Evolutionary conservation across 2,329 filamentous ascomycete species (phyloP), one percentile per base, ranked within the genome.

Genomic region (Dendrostoma leiphaemia): DNA sequence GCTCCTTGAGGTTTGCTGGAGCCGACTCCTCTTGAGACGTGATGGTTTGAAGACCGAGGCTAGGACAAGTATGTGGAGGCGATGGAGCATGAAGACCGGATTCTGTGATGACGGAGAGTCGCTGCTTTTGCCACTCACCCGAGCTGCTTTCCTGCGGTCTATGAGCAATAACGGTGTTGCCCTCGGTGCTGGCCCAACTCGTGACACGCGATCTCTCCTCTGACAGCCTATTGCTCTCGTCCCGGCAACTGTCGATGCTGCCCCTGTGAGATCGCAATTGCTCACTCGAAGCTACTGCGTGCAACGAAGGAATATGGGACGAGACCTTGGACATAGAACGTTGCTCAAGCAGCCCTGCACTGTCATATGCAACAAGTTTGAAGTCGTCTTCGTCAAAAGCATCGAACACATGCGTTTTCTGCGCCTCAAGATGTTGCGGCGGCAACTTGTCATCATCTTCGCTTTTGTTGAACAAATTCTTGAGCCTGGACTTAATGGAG

Each of bases 151-250:
- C 41, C 51, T 65, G 53, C 59, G 71, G 48, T 56, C 74, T 55
- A 72, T 76, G 55, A 66, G 70, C 82, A 6, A 77, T 69, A 3
- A 81, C 77, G 3, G 80, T 83, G 53, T 78, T 78, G 2, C 77
- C 74, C 1, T 80, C 82, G 0, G 86, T 88, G 57, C 84, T 82
- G 4, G 80, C 81, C 88, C 88, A 90, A 66, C 87, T 91, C 2
- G 86, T 89, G 48, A 89, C 82, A 21, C 86, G 73, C n/a, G 84
- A 88, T 59, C 74, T 81, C 19, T 83, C 78, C 35, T 81, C 78
- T 13, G 68, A 72, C 1, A 62, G 63, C 48, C 69, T 69, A 37
- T 67, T 67, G 6, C 7, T 12, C 29, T 74, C 72, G 50, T 70
- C 76, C 21, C 60, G 61, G 2, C 79, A 59, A 56, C 77, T 84